phyloP scores from a whole-genome alignment of 2,329 filamentous ascomycete genomes.

The Cercospora citrullina region DNA sequence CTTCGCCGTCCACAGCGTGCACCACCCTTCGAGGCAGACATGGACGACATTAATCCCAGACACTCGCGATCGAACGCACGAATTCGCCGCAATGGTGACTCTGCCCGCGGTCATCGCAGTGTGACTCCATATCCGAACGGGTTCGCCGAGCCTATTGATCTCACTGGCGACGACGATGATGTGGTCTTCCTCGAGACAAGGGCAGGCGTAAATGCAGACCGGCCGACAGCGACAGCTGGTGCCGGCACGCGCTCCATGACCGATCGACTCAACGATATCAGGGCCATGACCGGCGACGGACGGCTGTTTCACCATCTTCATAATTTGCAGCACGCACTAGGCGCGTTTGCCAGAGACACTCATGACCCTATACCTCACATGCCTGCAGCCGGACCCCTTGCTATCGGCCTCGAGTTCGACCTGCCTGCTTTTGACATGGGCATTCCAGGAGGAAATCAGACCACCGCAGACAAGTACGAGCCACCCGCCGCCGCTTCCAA shows the following conservation, averaged over 20 bases:
- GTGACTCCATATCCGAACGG: conserved; percentile 31
- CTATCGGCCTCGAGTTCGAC: conserved; percentile 41
- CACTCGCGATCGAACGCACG: conserved; percentile 23
- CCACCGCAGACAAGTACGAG: conserved; percentile 55
- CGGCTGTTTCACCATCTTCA: not conserved
- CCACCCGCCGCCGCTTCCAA: conserved; percentile 63
- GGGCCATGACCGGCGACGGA: conserved; percentile 3
- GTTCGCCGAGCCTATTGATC: conserved; percentile 34
- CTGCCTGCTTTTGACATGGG: conserved; percentile 49
- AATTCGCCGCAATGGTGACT: conserved; percentile 17
- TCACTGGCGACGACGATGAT: conserved; percentile 39
- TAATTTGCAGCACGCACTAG: not conserved
- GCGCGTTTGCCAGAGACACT: not conserved
- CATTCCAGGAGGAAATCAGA: conserved; percentile 31
- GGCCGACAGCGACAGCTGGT: conserved; percentile 30
- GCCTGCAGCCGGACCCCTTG: not conserved
- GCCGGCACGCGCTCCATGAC: conserved; percentile 25
- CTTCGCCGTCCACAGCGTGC: conserved; percentile 21
- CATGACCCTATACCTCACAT: not conserved
- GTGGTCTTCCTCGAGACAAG: conserved; percentile 32
- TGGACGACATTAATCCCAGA: conserved; percentile 45
- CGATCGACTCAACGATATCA: conserved; percentile 5
- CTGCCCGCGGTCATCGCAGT: conserved; percentile 20
- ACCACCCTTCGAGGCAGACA: conserved; percentile 2
- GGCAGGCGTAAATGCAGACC: conserved; percentile 28